Conservation (phyloP, 169 alveolate species). For the Neospora caninum region DNA sequence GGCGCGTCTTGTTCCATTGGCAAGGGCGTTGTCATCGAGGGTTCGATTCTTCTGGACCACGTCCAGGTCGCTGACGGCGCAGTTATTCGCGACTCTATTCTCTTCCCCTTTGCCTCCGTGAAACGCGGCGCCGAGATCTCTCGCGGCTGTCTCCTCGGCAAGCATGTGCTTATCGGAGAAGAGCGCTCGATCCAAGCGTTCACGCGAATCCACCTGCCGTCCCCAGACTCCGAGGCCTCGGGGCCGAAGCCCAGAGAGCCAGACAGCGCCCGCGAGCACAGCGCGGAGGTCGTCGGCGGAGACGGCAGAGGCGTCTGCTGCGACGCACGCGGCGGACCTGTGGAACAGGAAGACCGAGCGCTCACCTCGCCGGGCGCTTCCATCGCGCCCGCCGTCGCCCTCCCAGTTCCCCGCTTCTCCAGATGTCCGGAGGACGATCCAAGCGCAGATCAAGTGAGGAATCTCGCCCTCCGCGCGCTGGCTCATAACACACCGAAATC, state of each 20-base stretch:
- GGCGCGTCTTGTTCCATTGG: background rate
- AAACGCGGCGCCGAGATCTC: background rate
- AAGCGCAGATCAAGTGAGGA: no score
- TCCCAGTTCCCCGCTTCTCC: background rate
- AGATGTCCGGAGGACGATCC: background rate
- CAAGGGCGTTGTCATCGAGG: background rate
- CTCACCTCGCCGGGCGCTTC: background rate
- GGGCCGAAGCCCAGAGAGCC: background rate
- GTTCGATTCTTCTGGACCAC: background rate
- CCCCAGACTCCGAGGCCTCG: no score
- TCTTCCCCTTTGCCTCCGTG: background rate
- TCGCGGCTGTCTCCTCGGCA: conserved; percentile 4
- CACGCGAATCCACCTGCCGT: background rate
- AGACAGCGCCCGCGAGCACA: background rate
- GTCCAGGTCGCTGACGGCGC: background rate
- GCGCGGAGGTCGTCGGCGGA: background rate
- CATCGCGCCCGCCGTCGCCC: background rate
- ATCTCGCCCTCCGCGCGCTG: no score
- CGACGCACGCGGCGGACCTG: background rate
- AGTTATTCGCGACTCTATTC: background rate
- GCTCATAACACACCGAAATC: no score
- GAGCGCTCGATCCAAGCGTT: background rate
- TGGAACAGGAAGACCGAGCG: background rate
- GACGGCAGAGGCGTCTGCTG: background rate
- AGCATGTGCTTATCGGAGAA: background rate